Conservation (phyloP, 1,284 basidiomycete species). For the Chiua sp. region DNA sequence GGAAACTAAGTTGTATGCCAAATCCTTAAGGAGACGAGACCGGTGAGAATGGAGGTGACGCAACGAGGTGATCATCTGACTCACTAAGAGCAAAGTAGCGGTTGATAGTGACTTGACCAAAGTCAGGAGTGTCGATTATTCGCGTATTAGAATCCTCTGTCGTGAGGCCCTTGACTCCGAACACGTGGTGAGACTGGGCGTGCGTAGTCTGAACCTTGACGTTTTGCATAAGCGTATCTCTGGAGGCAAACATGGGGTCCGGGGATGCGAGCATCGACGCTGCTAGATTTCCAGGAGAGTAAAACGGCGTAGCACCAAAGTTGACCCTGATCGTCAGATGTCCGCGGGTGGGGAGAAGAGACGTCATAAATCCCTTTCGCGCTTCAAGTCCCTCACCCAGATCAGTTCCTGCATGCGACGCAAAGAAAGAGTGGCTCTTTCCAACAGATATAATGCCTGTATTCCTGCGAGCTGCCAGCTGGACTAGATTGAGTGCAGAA, state of each 20-base stretch:
- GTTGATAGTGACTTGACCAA: constrained; percentile 58
- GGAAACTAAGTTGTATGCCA: constrained; percentile 29
- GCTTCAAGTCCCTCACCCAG: constrained; percentile 70
- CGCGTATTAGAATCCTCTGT: too few relatives aligned
- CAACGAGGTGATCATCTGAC: constrained; percentile 24
- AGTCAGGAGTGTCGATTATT: constrained; percentile 53
- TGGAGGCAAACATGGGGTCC: constrained; percentile 25
- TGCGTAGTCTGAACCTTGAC: too few relatives aligned
- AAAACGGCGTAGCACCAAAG: constrained; percentile 78
- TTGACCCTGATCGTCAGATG: constrained; percentile 83
- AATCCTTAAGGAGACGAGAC: too few relatives aligned
- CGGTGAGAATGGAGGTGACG: too few relatives aligned
- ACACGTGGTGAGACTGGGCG: too few relatives aligned
- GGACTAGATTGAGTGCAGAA: constrained; percentile 69
- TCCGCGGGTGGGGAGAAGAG: constrained; percentile 69
- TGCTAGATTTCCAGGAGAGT: constrained; percentile 65
- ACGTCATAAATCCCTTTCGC: constrained; percentile 75
- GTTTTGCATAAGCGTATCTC: too few relatives aligned
- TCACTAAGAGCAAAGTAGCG: constrained; percentile 67
- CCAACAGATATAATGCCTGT: constrained; percentile 46
- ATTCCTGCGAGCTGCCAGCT: too few relatives aligned
- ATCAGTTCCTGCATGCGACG: constrained; percentile 39
- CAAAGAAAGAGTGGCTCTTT: constrained; percentile 75
- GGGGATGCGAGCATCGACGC: constrained; percentile 60
- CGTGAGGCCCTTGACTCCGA: too few relatives aligned